Evolutionary conservation across 2,329 filamentous ascomycete genomes (phyloP).

Genomic region (Ophiostoma himal-ulmi): DNA sequence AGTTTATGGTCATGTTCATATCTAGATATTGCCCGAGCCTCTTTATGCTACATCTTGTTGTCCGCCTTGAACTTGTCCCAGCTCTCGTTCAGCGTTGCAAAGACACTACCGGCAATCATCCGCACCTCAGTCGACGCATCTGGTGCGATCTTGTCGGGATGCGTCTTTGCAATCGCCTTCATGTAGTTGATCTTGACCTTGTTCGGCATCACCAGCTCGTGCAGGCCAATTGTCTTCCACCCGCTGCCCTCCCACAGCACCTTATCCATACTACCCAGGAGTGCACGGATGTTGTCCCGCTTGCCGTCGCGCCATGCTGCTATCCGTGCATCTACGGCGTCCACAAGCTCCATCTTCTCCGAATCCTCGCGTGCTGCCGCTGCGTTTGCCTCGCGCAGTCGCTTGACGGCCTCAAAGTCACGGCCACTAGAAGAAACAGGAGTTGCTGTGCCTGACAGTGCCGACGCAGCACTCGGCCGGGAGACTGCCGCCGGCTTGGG

Average conservation of each 20-base stretch:
- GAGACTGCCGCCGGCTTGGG: conserved; percentile 38
- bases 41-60: conserved; percentile 50
- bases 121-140: conserved; percentile 59
- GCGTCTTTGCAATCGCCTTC: conserved; percentile 98
- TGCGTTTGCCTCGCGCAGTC: conserved; percentile 75
- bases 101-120: conserved; percentile 61
- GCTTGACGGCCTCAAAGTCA: conserved; percentile 70
- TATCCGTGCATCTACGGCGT: conserved; percentile 76
- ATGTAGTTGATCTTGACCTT: conserved; percentile 98
- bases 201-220: conserved; percentile 83
- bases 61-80: conserved; percentile 69
- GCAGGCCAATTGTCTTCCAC: conserved; percentile 95
- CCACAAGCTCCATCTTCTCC: conserved; percentile 83
- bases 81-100: conserved; percentile 63
- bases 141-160: conserved; percentile 83
- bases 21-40: neutral
- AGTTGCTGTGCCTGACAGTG: conserved; percentile 28
- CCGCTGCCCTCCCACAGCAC: conserved; percentile 89
- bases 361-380: conserved; percentile 83
- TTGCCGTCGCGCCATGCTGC: conserved; percentile 84
- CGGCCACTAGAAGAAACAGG: conserved; percentile 30
- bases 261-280: conserved; percentile 78
- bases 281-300: conserved; percentile 80
- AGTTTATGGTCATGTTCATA: neutral
- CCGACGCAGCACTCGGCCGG: conserved; percentile 36